A percentile compares a stretch with the other conserved stretches of the same genome.
Evolutionary conservation across 805 yeast species (phyloP).

Genomic region (Ogataea naganishii): DNA sequence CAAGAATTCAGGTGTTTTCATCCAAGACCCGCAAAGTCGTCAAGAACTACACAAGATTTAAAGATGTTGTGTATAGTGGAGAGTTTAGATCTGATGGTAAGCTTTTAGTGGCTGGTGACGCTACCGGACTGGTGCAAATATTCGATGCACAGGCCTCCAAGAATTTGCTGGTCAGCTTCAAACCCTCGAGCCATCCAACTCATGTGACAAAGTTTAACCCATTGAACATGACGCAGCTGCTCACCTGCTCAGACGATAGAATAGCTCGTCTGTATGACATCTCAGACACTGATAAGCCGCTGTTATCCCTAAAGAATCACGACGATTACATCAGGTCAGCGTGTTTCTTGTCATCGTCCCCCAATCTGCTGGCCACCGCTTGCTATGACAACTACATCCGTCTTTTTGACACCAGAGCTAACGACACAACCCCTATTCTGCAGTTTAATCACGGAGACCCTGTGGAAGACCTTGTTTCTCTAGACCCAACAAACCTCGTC

Average conservation of each 20-base stretch:
- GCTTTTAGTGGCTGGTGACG: conserved; percentile 89
- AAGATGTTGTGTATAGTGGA: conserved; percentile 87
- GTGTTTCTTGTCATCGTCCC: conserved; percentile 60
- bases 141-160: conserved; percentile 78
- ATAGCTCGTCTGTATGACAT: conserved; percentile 84
- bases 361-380: conserved; percentile 78
- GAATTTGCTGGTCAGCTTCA: conserved; percentile 67
- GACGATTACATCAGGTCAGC: conserved; percentile 85
- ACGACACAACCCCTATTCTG: conserved; percentile 42
- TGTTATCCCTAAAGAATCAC: conserved; percentile 62
- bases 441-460: conserved; percentile 70
- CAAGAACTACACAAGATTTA: conserved; percentile 80
- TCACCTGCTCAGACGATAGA: conserved; percentile 90
- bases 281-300: conserved; percentile 65
- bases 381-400: conserved; percentile 87
- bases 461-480: conserved; percentile 74
- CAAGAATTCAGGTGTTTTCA: conserved; percentile 86
- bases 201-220: conserved; percentile 93
- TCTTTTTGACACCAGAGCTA: conserved; percentile 69
- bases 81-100: conserved; percentile 90
- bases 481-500: conserved; percentile 66
- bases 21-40: conserved; percentile 90
- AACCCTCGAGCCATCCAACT: conserved; percentile 81
- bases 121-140: conserved; percentile 85
- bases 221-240: conserved; percentile 57